Base-by-base conservation (phyloP, 371 early-diverging fungal species). In the Rhizopus microsporus region DNA sequence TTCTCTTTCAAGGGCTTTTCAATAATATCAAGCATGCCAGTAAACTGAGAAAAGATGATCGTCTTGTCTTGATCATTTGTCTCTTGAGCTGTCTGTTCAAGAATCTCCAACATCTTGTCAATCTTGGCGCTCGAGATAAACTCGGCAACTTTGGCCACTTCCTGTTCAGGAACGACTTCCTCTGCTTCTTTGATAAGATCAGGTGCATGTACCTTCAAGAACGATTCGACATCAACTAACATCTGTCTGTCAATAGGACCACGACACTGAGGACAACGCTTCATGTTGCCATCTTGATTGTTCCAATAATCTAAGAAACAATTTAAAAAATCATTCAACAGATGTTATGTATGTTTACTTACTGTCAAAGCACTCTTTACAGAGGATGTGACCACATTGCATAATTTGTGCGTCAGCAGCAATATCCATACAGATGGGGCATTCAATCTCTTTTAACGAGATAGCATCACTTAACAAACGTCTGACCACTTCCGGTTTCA, bases 21-120 rank as follows among this genome's bases (percentile, higher is more conserved):
- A 50, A 92, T 71, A 16, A 92, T 60, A 53, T 87, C 84, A 15
- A 94, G 73, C 72, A 91, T 81, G 44, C 77, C 72, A 7, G 87
- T 86, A 56, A 91, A 94, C 63, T 92, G 92, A 8, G 92, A 91
- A 62, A 94, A 94, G 5, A 92, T 83, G 63, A 94, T 89, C 3
- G 88, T 80, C 65, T 94, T 94, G 35, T 82, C 83, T 48, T 63
- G 17, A 1, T 65, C 63, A 23, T 65, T 58, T 5, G 74, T 69
- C 4, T 45, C 48, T 29, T 31, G 39, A 38, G 45, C 50, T 1
- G 75, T 79, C 4, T 71, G 51, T 3, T 62, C 58, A 2, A 84
- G 58, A 37, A 84, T 67, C 7, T 75, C 74, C 23, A 82, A 46
- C 81, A 82, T 75, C 40, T 65, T 76, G 31, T 77, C 78, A 52